These are phyloP conservation scores for Boletus sp. DNA, from an alignment of 1,284 basidiomycete genomes.

Conservation along the genomic window DNA sequence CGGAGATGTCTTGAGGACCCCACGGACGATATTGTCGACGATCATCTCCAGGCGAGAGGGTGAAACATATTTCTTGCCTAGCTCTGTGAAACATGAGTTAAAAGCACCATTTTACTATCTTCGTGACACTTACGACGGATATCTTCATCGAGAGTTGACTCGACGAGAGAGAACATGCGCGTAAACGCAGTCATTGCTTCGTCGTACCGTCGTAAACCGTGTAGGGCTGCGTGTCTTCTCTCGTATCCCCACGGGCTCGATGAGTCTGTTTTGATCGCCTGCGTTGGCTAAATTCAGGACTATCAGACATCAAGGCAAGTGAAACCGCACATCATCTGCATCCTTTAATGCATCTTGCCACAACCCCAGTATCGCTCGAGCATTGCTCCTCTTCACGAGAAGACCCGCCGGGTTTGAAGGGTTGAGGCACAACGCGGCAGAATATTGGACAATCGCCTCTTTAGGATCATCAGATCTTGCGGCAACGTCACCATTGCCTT, in stretches of 20 bases:
- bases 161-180: neutral
- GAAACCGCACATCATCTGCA: neutral
- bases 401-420: neutral
- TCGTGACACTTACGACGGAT: neutral
- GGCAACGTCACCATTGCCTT: neutral
- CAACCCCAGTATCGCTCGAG: neutral
- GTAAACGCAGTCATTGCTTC: conserved; percentile 2
- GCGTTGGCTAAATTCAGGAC: neutral
- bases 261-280: neutral
- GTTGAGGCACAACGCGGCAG: conserved; percentile 4
- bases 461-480: neutral
- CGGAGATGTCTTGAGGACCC: neutral
- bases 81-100: neutral
- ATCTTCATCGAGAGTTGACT: neutral
- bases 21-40: neutral
- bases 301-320: neutral
- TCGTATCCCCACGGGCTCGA: conserved; percentile 2
- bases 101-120: neutral
- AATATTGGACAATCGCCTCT: neutral
- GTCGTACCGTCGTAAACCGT: neutral
- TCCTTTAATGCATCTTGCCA: conserved; percentile 11
- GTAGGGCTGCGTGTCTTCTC: conserved; percentile 1
- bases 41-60: neutral
- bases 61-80: neutral
- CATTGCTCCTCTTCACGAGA: neutral